Evolutionary conservation across 1,284 basidiomycete species (phyloP), one percentile per base, ranked within the genome.

Genomic region (Trichosporon asahii): DNA sequence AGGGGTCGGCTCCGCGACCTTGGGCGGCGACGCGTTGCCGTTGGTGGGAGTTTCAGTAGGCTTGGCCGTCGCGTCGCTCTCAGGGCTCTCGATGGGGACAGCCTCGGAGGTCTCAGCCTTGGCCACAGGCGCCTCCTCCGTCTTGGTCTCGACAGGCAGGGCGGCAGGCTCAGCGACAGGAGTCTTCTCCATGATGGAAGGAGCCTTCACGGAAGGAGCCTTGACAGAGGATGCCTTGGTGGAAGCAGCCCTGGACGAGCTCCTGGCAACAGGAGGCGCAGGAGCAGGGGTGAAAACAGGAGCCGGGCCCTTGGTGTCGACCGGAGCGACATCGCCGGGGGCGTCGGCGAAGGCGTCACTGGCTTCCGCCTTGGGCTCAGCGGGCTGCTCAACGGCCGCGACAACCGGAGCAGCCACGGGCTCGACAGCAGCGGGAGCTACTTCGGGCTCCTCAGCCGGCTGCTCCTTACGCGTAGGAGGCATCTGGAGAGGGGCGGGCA

Each of bases 291-390:
- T 61, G 15, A 61, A 61, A 15, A 61, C 57, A 31, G 57, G 57
- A 1, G 57, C 12, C 1, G 57, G 57, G 18, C 57, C 57, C 29
- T 61, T 61, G 27, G 57, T 33, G 29, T 4, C 57, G 29, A 61
- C 57, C 8, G 57, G 57, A 18, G 57, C 27, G 57, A 61, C 27
- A 31, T 61, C 57, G 12, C 57, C 57, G 57, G 57, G 57, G 27
- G 57, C 57, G 29, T 61, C 57, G 57, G 57, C 57, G 57, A 61
- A 61, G 18, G 57, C 57, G 18, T 61, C 57, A 31, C 4, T 8
- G 5, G 57, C 57, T 14, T 31, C 57, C 3, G 57, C 57, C 7
- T 15, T n/a, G 27, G 57, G 2, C 57, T 61, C 27, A n/a, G 29
- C 57, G 11, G 57, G 15, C 57, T 31, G 8, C 53, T 57, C 23